Base-by-base conservation (phyloP, 192 early-diverging fungal genomes). In the Coemansia sp. region DNA sequence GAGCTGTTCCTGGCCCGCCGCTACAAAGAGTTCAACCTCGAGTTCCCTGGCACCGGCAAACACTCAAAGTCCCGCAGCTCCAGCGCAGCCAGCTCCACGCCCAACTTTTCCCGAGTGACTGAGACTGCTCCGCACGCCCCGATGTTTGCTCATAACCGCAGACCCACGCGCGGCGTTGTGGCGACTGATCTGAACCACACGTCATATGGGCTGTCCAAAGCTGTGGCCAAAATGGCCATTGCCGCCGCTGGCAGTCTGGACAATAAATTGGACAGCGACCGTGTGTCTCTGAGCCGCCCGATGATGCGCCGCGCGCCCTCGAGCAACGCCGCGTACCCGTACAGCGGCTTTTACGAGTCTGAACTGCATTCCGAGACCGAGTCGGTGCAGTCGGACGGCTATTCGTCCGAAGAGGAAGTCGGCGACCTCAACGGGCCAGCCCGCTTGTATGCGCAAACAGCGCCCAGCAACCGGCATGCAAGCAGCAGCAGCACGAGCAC, bases 1-100 rank as follows among this genome's bases (percentile, higher is more conserved):
- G 79, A 82, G 70, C 71, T 82, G 21, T 82, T 82, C 67, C 56
- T 82, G 63, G 70, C 72, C 14, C 75, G 71, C 11, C 79, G 79
- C 51, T 82, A 82, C 59, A 65, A 63, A 22, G 79, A 82, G 51
- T 82, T 82, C 54, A 73, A 73, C 47, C 67, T 82, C 2, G 73
- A 82, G 35, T 82, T 70, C 39, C 73, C 79, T 0, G 71, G 75
- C 10, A 51, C 67, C 2, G 41, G 57, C 29, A 75, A 76, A 60
- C 61, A 60, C 19, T 41, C 14, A 10, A 37, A 29, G 32, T 21
- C 32, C 41, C 17, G 29, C 47, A 55, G 61, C n/a, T 1, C 23
- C 25, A 38, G 64, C 59, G 12, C 51, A 2, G 21, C 6, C 37
- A 52, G 21, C 37, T 37, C 43, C 14, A 23, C 55, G 22, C 21